Evolutionary conservation across 1,284 basidiomycete genomes (phyloP).

Genomic region (Hemileia vastatrix): DNA sequence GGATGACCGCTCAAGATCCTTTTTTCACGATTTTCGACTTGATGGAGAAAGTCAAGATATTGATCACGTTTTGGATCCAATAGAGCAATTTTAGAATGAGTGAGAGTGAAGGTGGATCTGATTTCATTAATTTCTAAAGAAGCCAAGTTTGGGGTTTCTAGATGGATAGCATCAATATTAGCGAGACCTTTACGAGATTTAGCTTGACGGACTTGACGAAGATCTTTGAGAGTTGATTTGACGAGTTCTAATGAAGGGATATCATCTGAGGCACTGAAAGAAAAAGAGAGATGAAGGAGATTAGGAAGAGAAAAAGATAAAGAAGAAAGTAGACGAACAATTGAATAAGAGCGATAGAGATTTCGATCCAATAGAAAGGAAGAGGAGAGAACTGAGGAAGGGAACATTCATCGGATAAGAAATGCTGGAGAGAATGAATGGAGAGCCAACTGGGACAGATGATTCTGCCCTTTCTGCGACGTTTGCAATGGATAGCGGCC

Average conservation of each 20-base stretch:
- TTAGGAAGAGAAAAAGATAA: neutral
- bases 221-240: constrained; percentile 7
- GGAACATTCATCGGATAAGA: neutral
- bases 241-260: neutral
- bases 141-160: constrained; percentile 6
- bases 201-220: constrained; percentile 2
- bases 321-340: neutral
- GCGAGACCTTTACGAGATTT: constrained; percentile 4
- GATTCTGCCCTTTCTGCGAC: constrained; percentile 1
- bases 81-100: constrained; percentile 8
- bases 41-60: too few species aligned
- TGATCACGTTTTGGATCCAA: too few species aligned
- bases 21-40: too few species aligned
- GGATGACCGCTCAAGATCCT: too few species aligned
- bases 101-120: neutral
- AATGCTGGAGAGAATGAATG: neutral
- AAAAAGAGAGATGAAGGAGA: neutral
- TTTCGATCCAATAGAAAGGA: constrained; percentile 8
- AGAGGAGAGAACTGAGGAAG: neutral
- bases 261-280: constrained; percentile 5
- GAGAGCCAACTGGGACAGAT: constrained; percentile 1
- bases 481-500: constrained; percentile 3
- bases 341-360: constrained; percentile 5
- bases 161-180: constrained; percentile 4
- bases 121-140: constrained; percentile 10